phyloP scores from a whole-genome alignment of 139 green algal genomes.

The Chlorella sp. region DNA sequence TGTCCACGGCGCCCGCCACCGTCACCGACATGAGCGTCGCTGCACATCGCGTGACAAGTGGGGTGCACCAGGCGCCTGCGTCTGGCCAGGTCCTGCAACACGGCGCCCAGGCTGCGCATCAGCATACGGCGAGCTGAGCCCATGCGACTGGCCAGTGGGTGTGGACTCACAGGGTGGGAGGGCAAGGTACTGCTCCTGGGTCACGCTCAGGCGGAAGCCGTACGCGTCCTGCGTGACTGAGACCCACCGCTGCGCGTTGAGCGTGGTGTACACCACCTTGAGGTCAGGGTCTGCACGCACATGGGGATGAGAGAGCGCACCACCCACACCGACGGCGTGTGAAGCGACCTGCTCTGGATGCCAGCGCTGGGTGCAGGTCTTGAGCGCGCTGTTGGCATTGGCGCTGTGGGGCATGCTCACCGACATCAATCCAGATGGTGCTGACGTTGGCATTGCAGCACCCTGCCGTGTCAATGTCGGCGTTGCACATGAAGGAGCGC shows the following conservation, averaged over 20 bases:
- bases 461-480: neutral
- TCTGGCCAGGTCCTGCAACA: too few species aligned
- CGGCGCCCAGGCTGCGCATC: too few species aligned
- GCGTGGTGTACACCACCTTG: conserved; percentile 20
- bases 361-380: too few species aligned
- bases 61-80: too few species aligned
- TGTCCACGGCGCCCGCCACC: conserved; percentile 12
- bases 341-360: too few species aligned
- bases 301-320: too few species aligned
- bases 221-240: conserved; percentile 3
- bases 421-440: conserved; percentile 30
- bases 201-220: neutral
- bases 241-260: conserved; percentile 13
- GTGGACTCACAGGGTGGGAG: conserved; percentile 1
- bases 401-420: conserved; percentile 4
- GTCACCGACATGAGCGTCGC: conserved; percentile 14
- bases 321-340: too few species aligned
- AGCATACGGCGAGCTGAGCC: too few species aligned
- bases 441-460: conserved; percentile 23
- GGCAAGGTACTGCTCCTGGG: neutral
- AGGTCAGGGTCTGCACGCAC: conserved; percentile 19
- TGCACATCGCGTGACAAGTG: conserved; percentile 3
- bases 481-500: conserved; percentile 5
- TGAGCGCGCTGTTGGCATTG: neutral
- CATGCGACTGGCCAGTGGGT: too few species aligned